Conservation (phyloP, 2,329 filamentous ascomycete species). For the Paraphaeosphaeria minitans region DNA sequence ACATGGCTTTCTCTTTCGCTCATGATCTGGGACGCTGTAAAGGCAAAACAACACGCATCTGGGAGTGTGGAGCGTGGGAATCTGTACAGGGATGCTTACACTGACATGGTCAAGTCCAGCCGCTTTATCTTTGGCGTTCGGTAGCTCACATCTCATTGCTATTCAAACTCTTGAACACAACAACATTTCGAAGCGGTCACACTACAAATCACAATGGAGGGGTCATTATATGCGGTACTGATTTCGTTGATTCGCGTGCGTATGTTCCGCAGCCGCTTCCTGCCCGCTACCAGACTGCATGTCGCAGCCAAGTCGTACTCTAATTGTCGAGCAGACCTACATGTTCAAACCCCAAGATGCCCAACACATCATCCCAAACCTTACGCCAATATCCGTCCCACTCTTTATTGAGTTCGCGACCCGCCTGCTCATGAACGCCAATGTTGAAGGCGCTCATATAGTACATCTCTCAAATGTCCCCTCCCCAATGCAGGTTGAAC, state of each 20-base stretch:
- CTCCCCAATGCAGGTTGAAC: conserved; percentile 49
- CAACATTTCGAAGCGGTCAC: too few relatives aligned
- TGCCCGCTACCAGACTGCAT: neutral
- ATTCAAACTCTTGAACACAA: too few relatives aligned
- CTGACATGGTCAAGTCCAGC: neutral
- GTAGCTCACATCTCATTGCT: too few relatives aligned
- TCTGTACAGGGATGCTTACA: neutral
- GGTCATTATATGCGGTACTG: neutral
- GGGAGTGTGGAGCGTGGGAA: neutral
- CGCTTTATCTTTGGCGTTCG: too few relatives aligned
- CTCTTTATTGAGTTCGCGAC: conserved; percentile 9
- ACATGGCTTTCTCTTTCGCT: neutral
- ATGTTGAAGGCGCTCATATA: conserved; percentile 47
- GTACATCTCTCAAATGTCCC: conserved; percentile 38
- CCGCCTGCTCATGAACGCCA: conserved; percentile 39
- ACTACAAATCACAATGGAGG: too few relatives aligned
- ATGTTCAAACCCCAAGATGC: neutral
- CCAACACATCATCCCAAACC: neutral
- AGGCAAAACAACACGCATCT: too few relatives aligned
- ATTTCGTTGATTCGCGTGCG: conserved; percentile 2
- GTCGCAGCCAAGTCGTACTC: neutral
- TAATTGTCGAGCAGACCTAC: neutral
- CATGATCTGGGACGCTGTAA: neutral
- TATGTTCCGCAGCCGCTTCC: conserved; percentile 2
- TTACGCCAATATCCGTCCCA: conserved; percentile 3